Percentiles rank a stretch among this genome's conserved stretches.
These are phyloP conservation scores for Metroxylon sagu DNA, from an alignment of 176 grass and related monocot genomes.

Conservation along the genomic window DNA sequence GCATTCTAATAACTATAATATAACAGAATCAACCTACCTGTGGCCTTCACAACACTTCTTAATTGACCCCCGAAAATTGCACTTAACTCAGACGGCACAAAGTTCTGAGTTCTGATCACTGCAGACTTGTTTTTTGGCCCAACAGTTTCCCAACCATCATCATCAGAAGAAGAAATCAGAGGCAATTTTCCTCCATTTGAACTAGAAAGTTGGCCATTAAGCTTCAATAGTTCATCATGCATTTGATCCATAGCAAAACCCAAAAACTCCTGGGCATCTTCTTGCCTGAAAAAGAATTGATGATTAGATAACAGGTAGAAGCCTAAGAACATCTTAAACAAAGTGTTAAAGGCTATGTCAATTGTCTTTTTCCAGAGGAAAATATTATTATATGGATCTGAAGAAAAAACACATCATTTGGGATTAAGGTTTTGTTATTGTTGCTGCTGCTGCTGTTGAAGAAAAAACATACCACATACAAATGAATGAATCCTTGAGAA, in stretches of 20 bases:
- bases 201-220: conserved; percentile 45
- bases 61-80: conserved; percentile 93
- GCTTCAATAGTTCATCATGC: conserved; percentile 88
- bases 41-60: conserved; percentile 77
- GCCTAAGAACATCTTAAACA: not conserved
- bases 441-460: too few species aligned
- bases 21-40: conserved; percentile 34
- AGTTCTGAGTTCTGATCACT: conserved; percentile 80
- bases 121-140: conserved; percentile 92
- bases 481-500: too few species aligned
- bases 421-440: too few species aligned
- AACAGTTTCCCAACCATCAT: conserved; percentile 98
- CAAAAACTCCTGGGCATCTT: conserved; percentile 96
- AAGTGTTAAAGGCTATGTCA: not conserved
- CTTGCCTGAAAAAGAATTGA: conserved; percentile 54
- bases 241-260: conserved; percentile 92
- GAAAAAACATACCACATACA: too few species aligned
- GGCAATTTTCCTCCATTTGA: conserved; percentile 39
- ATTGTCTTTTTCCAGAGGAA: too few species aligned
- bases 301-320: not conserved
- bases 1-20: not conserved
- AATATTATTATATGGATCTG: too few species aligned
- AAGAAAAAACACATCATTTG: too few species aligned
- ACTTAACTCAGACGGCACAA: conserved; percentile 76
- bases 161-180: conserved; percentile 49